phyloP scores from a whole-genome alignment of 352 stramenopile genomes.

The Blastocystis sp. region DNA sequence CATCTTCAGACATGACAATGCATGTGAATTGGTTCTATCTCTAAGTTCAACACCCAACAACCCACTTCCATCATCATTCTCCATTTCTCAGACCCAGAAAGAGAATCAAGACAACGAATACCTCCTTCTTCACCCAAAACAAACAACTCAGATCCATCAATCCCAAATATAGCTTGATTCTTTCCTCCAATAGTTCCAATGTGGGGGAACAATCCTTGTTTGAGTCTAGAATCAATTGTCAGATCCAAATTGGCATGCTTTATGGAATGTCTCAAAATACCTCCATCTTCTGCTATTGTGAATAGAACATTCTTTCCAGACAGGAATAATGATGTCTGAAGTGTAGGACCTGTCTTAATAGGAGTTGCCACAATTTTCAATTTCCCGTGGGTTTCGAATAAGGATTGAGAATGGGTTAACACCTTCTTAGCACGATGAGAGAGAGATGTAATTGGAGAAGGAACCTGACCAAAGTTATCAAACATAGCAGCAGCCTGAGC shows the following conservation, averaged over 20 bases:
- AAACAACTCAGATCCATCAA: too few relatives aligned
- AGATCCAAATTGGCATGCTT: neutral
- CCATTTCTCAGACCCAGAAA: neutral
- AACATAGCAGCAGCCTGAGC: neutral
- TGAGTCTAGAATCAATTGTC: neutral
- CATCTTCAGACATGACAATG: neutral
- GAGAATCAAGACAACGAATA: neutral
- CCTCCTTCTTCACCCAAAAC: too few relatives aligned
- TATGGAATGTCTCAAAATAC: neutral
- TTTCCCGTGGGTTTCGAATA: neutral
- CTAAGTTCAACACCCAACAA: neutral
- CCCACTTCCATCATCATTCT: neutral
- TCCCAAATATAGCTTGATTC: too few relatives aligned
- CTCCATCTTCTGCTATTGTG: neutral
- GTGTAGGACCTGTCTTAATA: neutral
- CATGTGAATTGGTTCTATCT: neutral
- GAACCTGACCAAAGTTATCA: slow-evolving; percentile 58
- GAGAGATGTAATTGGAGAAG: neutral
- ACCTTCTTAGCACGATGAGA: neutral
- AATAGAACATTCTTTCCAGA: neutral
- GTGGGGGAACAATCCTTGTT: neutral
- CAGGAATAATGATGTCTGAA: too few relatives aligned
- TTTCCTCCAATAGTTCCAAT: too few relatives aligned
- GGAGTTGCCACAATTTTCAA: neutral
- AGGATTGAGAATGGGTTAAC: neutral